Evolutionary conservation across 768 basidiomycete species (phyloP), one percentile per base, ranked within the genome.

Genomic region (Phaeotremella fagi): DNA sequence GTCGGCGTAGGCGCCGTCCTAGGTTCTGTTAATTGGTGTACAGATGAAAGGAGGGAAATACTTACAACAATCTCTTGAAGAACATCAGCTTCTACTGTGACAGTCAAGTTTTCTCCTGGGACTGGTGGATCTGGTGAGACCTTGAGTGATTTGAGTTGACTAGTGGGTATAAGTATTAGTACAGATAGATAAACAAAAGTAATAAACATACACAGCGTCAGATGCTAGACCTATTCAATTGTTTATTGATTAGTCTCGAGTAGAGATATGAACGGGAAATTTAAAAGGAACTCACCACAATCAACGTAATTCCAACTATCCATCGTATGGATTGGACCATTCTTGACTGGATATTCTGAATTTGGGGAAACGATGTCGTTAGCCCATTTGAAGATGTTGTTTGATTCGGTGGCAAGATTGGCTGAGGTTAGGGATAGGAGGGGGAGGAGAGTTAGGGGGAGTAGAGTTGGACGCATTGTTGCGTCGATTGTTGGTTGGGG

Each of bases 1-100:
- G 61, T 92, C 84, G 6, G 86, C 94, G 64, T 82, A 87, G 33
- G 94, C 87, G 4, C 95, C 95, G 3, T 91, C 85, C 92, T 97
- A 44, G 27, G n/a, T n/a, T n/a, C n/a, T 49, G 25, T 14, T 14
- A 12, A n/a, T 49, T 3, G 7, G 4, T 4, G 18, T 1, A n/a
- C 33, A 50, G 12, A 26, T 14, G 36, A 16, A 33, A 43, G 4
- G 11, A 16, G 18, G 31, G 4, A 25, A 25, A 3, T 18, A 60
- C 77, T 25, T 55, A 92, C 92, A 78, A 86, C 79, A 57, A 98
- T 83, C 4, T 63, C 71, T 50, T 83, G 73, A 5, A 72, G 61
- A 1, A 84, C 86, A 2, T 63, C 68, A 2, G 84, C 94, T 4
- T 77, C 77, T 16, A 87, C 92, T 3, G 76, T 85, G 57, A 99